Evolutionary conservation across 108 stramenopile genomes (phyloP).

Genomic region (Stephanodiscus minutulus): DNA sequence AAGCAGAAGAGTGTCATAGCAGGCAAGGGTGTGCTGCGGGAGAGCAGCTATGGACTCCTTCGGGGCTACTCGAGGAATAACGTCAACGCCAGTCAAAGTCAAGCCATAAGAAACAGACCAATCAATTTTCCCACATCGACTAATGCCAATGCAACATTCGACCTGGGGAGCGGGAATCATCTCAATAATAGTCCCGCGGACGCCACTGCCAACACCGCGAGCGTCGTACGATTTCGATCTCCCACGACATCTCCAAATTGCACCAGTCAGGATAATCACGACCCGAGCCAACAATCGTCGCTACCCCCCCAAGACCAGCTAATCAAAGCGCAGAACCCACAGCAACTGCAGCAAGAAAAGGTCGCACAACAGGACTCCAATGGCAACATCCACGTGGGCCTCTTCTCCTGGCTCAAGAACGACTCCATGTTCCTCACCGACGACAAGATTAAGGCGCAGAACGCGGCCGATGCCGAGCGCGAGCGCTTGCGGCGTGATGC

Average conservation of each 20-base stretch:
- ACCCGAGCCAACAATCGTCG: slow-evolving; percentile 1
- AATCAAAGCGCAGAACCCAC: not conserved
- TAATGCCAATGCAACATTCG: slow-evolving; percentile 37
- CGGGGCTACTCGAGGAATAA: not conserved
- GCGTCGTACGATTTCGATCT: not conserved
- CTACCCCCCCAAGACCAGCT: not conserved
- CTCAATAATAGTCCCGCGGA: not conserved
- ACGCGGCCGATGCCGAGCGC: slow-evolving; percentile 11
- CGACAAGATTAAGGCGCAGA: slow-evolving; percentile 36
- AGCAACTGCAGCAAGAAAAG: too few relatives aligned
- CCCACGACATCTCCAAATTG: not conserved
- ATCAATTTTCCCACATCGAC: not conserved
- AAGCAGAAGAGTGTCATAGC: not conserved
- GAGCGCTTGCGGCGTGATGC: slow-evolving; percentile 18
- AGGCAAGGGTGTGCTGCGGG: not conserved
- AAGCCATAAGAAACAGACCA: not conserved
- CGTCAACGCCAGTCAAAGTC: not conserved
- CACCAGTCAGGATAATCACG: not conserved
- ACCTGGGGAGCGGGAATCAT: slow-evolving; percentile 5
- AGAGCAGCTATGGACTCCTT: not conserved
- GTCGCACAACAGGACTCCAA: not conserved
- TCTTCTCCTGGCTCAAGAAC: slow-evolving; percentile 41
- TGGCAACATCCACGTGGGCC: slow-evolving; percentile 32
- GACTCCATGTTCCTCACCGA: slow-evolving; percentile 41
- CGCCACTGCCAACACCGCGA: not conserved